Percentiles rank a stretch among this genome's conserved stretches.
Conservation (phyloP, 352 stramenopile species). For the Globisporangium takayamanum region DNA sequence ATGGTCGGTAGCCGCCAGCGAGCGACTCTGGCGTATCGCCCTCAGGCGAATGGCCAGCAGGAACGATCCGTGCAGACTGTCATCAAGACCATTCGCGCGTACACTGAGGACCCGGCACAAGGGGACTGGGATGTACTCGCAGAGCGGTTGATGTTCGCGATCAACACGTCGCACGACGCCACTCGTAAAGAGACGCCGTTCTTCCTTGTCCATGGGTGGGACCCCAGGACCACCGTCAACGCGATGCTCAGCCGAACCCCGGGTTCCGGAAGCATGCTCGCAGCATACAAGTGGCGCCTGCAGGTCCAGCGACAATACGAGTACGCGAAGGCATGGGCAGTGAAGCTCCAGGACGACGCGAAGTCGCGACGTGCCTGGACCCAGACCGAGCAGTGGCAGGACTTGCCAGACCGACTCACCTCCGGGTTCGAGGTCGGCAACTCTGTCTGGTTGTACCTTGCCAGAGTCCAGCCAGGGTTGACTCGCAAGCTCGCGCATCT, state of each 20-base stretch:
- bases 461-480: not conserved
- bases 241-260: not conserved
- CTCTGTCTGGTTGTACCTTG: constrained; percentile 1
- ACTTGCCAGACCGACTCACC: not conserved
- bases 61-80: constrained; percentile 25
- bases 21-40: constrained; percentile 24
- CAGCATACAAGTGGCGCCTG: constrained; percentile 7
- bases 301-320: constrained; percentile 7
- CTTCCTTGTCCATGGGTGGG: constrained; percentile 17
- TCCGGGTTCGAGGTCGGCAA: constrained; percentile 1
- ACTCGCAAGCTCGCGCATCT: constrained; percentile 15
- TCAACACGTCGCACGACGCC: constrained; percentile 17
- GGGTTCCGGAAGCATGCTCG: not conserved
- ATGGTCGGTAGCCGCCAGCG: constrained; percentile 19
- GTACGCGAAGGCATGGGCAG: not conserved
- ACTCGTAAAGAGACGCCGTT: constrained; percentile 12
- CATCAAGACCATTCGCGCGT: constrained; percentile 12
- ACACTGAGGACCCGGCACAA: constrained; percentile 17
- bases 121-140: constrained; percentile 26
- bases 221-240: constrained; percentile 6
- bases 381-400: not conserved
- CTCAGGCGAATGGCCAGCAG: constrained; percentile 30
- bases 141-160: constrained; percentile 17
- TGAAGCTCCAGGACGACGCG: not conserved
- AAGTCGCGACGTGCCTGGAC: not conserved